These are phyloP conservation scores for Lactifluus volemus DNA, from an alignment of 768 basidiomycete genomes.

Conservation along the genomic window DNA sequence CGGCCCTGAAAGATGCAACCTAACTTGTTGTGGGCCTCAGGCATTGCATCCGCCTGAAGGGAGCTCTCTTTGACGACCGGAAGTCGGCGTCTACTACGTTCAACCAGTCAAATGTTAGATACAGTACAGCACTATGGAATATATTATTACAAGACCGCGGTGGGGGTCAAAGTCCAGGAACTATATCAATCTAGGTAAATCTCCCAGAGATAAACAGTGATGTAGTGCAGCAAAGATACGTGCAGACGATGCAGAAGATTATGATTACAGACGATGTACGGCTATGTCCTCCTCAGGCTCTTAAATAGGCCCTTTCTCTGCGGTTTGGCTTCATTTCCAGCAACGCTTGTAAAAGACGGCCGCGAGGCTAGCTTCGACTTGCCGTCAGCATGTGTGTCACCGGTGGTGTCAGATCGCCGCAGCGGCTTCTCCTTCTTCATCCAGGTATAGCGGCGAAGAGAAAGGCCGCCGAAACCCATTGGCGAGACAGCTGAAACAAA, in stretches of 20 bases:
- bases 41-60: no score
- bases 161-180: no score
- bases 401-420: background rate
- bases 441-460: slow-evolving; percentile 1
- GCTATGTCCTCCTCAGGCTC: background rate
- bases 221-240: background rate
- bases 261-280: background rate
- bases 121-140: no score
- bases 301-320: slow-evolving; percentile 9
- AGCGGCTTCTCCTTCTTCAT: slow-evolving; percentile 7
- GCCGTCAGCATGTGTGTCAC: background rate
- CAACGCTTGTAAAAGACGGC: background rate
- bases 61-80: no score
- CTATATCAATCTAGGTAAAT: background rate
- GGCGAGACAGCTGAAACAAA: background rate
- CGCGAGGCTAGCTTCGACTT: slow-evolving; percentile 1
- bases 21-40: no score
- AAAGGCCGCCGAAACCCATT: slow-evolving; percentile 1
- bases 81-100: no score
- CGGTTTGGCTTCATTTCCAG: slow-evolving; percentile 1
- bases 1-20: no score
- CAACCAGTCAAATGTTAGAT: no score
- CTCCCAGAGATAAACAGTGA: background rate
- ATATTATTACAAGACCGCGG: no score
- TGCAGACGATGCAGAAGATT: background rate